These are phyloP conservation scores for Schizothecium vesticola DNA, from an alignment of 495 filamentous ascomycete genomes.

Conservation along the genomic window DNA sequence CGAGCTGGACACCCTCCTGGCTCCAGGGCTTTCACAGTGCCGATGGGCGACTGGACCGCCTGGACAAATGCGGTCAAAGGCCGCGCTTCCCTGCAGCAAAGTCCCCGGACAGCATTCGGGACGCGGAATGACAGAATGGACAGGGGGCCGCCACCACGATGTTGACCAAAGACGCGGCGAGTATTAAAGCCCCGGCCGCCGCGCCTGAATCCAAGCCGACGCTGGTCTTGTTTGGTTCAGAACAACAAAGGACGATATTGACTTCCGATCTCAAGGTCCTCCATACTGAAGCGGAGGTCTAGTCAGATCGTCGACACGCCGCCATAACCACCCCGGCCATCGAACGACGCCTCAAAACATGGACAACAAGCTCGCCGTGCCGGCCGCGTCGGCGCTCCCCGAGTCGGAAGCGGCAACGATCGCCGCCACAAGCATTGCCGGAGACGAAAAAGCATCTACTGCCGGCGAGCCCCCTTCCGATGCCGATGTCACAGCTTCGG, in stretches of 20 bases:
- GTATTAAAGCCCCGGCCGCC: background rate
- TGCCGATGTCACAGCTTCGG: slow-evolving; percentile 9
- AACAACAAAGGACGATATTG: background rate
- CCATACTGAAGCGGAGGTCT: background rate
- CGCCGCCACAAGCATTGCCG: slow-evolving; percentile 24
- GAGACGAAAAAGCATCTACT: slow-evolving; percentile 22
- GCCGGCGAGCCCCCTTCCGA: slow-evolving; percentile 13
- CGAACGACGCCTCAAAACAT: background rate
- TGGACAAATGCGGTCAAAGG: slow-evolving; percentile 3
- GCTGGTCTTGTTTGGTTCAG: background rate
- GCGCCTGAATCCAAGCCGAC: background rate
- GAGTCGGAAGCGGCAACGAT: slow-evolving; percentile 30
- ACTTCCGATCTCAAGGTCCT: background rate
- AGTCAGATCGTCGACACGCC: background rate
- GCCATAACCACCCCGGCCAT: background rate
- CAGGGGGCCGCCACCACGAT: background rate
- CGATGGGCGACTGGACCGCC: background rate
- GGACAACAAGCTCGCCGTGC: slow-evolving; percentile 15
- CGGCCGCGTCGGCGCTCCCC: background rate
- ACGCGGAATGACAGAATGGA: background rate
- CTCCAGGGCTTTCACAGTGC: background rate
- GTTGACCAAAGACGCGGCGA: background rate
- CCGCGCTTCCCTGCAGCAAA: background rate
- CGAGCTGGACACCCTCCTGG: background rate
- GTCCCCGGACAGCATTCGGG: background rate